Conservation (phyloP, 2,329 filamentous ascomycete species). For the Aaosphaeria arxii region DNA sequence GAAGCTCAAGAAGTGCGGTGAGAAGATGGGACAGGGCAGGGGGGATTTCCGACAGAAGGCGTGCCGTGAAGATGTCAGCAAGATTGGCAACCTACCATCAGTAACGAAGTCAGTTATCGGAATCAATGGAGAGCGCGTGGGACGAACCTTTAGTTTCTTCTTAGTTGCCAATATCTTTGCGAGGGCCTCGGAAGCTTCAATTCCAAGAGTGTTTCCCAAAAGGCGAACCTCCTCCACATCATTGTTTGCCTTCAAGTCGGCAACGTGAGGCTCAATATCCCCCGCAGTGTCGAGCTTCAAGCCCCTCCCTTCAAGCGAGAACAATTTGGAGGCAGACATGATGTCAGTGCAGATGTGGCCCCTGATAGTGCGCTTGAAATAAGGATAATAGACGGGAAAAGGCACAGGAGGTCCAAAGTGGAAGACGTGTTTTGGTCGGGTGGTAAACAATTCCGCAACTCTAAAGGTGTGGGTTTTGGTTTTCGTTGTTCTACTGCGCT, state of each 20-base stretch:
- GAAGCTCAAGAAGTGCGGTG: conserved; percentile 79
- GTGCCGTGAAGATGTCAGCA: conserved; percentile 95
- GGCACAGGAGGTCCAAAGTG: neutral
- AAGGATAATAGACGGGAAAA: conserved; percentile 1
- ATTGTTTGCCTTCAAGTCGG: conserved; percentile 66
- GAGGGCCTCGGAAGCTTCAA: conserved; percentile 81
- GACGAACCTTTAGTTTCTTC: conserved; percentile 67
- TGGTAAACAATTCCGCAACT: neutral
- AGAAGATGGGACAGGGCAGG: conserved; percentile 82
- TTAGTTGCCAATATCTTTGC: conserved; percentile 82
- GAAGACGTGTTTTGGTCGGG: conserved; percentile 20
- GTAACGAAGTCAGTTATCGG: conserved; percentile 22
- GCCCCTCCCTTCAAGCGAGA: conserved; percentile 87
- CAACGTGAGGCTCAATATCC: conserved; percentile 82
- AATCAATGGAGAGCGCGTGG: conserved; percentile 1
- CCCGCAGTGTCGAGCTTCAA: conserved; percentile 88
- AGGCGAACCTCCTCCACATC: conserved; percentile 83
- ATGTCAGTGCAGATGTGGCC: conserved; percentile 1
- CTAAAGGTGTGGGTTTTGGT: no score
- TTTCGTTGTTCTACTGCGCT: no score
- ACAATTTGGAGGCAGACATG: conserved; percentile 61
- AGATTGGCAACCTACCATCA: conserved; percentile 71
- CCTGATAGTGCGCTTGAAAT: neutral
- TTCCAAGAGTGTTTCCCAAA: conserved; percentile 87
- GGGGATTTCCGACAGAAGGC: conserved; percentile 90